Evolutionary conservation across 306 rosid genomes (phyloP), one percentile per base, ranked within the genome.

Genomic region (Trifolium repens): DNA sequence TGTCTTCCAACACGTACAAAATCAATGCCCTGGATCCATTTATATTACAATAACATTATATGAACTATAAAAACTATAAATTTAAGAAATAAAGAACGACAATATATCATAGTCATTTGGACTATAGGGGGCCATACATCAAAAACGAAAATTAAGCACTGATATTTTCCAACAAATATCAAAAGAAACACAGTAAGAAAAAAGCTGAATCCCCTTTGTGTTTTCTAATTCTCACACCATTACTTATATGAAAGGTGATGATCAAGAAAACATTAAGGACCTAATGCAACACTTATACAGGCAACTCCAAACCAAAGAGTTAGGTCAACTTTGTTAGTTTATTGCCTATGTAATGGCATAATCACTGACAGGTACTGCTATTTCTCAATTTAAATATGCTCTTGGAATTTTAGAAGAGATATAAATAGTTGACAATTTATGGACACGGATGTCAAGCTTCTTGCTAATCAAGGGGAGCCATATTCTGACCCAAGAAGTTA

Each of bases 1-100:
- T 77, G 83, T 80, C 97, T 91, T 81, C 98, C 98, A 71, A 94
- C 84, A 39, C 98, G 93, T 55, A 94, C 50, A 87, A 91, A 94
- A 84, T 94, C 94, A 73, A 94, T 85, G 49, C 86, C 88, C 97
- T 94, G 80, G 76, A 79, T 76, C 73, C 44, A 59, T 77, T 77
- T 43, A 80, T 32, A 74, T 79, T 83, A 73, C 79, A 79, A 66
- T 64, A 47, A 55, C 69, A 69, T 34, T 40, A 44, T 30, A 34
- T 62, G 68, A 73, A 73, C 14, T 34, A 37, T 50, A 72, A 27
- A 44, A 50, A 10, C 4, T 17, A 65, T 19, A 10, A 39, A 65
- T 10, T 39, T 65, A 65, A 17, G 34, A 65, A 65, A 65, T 55
- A 61, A 42, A 69, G 19, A 76, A 55, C 61, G 43, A 49, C 24